These are phyloP conservation scores for Penicillium nordicum DNA, from an alignment of 2,329 filamentous ascomycete species.

Conservation along the genomic window DNA sequence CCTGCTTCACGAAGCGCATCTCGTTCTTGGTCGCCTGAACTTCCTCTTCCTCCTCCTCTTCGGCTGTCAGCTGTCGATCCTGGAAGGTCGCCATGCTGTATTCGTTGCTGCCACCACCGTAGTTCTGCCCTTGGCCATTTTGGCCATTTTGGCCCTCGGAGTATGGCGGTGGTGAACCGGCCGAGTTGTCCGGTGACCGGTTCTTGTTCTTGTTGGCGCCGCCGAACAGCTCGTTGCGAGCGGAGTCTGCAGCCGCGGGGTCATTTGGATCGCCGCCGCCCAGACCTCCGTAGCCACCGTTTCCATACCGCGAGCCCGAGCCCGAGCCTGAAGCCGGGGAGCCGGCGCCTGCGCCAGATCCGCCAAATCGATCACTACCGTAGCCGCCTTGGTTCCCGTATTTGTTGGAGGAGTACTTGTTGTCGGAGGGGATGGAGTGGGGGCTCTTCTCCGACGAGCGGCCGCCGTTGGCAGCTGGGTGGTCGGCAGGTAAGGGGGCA, in stretches of 20 bases:
- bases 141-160: slow-evolving; percentile 21
- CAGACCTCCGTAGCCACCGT: slow-evolving; percentile 56
- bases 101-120: slow-evolving; percentile 36
- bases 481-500: slow-evolving; percentile 34
- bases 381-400: slow-evolving; percentile 50
- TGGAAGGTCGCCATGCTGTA: slow-evolving; percentile 52
- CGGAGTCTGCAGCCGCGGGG: slow-evolving; percentile 50
- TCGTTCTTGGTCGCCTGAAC: slow-evolving; percentile 70
- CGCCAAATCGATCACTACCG: slow-evolving; percentile 53
- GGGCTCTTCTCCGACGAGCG: slow-evolving; percentile 24
- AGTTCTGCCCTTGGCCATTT: slow-evolving; percentile 16
- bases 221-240: slow-evolving; percentile 58
- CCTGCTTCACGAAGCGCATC: slow-evolving; percentile 71
- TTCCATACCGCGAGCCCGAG: slow-evolving; percentile 47
- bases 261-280: slow-evolving; percentile 50
- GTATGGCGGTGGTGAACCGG: slow-evolving; percentile 33
- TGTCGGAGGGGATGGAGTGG: slow-evolving; percentile 32
- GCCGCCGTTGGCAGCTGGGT: slow-evolving; percentile 25
- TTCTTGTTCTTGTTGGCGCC: slow-evolving; percentile 46
- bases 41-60: slow-evolving; percentile 72
- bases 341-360: slow-evolving; percentile 27
- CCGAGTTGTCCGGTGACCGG: slow-evolving; percentile 43
- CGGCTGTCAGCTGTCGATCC: slow-evolving; percentile 74
- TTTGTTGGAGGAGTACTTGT: slow-evolving; percentile 37
- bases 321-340: slow-evolving; percentile 35